Percentiles rank a stretch among this genome's conserved stretches.
Evolutionary conservation across 129 eudicot species (phyloP).

Genomic region (Saposhnikovia divaricata): DNA sequence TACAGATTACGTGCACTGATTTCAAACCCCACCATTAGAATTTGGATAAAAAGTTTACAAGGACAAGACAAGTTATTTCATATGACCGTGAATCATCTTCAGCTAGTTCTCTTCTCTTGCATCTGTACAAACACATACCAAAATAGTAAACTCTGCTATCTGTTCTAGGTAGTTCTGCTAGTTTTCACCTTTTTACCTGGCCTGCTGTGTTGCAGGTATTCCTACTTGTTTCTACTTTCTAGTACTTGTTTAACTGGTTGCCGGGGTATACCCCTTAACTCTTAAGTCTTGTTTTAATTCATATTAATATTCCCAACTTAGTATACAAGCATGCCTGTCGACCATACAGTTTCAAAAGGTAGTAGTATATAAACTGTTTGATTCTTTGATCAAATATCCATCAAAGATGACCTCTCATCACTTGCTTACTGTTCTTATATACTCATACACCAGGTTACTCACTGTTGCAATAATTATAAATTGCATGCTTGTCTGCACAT

Average conservation of each 20-base stretch:
- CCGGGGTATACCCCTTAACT: not conserved
- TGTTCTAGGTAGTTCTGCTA: not conserved
- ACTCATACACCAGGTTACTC: not conserved
- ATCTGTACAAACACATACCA: not conserved
- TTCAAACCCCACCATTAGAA: not conserved
- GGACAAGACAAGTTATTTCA: not conserved
- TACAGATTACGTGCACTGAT: constrained; percentile 8
- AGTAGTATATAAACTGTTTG: not conserved
- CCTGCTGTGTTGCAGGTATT: not conserved
- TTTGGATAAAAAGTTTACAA: constrained; percentile 4
- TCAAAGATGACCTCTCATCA: not conserved
- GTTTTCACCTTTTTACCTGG: not conserved
- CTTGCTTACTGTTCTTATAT: not conserved
- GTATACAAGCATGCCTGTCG: not conserved
- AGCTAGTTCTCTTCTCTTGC: not conserved
- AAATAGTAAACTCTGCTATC: not conserved
- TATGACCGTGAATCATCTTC: not conserved
- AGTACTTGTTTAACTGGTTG: not conserved
- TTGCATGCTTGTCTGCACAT: not conserved
- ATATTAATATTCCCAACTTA: not conserved
- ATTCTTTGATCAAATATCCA: not conserved
- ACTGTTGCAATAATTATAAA: not conserved
- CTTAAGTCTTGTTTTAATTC: too few relatives aligned
- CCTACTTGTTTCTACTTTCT: not conserved
- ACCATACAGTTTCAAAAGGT: not conserved